phyloP scores from a whole-genome alignment of 2,329 filamentous ascomycete genomes.

The Pleurostoma richardsiae region DNA sequence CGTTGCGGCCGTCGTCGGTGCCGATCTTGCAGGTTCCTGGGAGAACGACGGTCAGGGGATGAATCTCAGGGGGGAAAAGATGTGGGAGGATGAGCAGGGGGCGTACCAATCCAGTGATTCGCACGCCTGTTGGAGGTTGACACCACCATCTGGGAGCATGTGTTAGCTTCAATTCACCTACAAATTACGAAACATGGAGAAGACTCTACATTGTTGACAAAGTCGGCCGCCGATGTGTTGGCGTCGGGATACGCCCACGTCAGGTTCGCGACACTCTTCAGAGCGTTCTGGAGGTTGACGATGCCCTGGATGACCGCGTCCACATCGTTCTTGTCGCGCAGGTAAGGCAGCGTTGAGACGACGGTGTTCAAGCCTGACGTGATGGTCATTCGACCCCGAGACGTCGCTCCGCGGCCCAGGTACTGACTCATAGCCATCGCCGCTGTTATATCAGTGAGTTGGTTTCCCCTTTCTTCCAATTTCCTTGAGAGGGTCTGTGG shows the following conservation, averaged over 20 bases:
- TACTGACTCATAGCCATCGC: slow-evolving; percentile 54
- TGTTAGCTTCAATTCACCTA: too few relatives aligned
- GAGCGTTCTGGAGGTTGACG: slow-evolving; percentile 50
- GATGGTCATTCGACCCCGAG: slow-evolving; percentile 57
- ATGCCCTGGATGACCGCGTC: slow-evolving; percentile 59
- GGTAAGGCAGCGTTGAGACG: slow-evolving; percentile 55
- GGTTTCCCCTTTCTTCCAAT: neutral
- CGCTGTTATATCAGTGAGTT: slow-evolving; percentile 12
- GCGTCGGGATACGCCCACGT: slow-evolving; percentile 49
- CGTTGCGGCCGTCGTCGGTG: slow-evolving; percentile 40
- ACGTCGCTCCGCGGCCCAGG: slow-evolving; percentile 59
- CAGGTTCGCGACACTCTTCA: slow-evolving; percentile 48
- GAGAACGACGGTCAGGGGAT: slow-evolving; percentile 1
- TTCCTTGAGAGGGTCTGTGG: too few relatives aligned
- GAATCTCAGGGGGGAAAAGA: too few relatives aligned
- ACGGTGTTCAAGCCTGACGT: slow-evolving; percentile 50
- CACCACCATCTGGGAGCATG: slow-evolving; percentile 2
- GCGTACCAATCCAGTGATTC: slow-evolving; percentile 10
- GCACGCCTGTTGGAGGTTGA: slow-evolving; percentile 6
- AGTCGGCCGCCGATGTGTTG: slow-evolving; percentile 48
- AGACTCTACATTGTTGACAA: slow-evolving; percentile 35
- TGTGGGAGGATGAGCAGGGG: too few relatives aligned
- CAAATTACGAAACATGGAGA: too few relatives aligned
- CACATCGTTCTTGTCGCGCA: slow-evolving; percentile 53
- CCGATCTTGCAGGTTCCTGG: slow-evolving; percentile 52